Evolutionary conservation across 2,329 filamentous ascomycete genomes (phyloP).

Genomic region (Leptographium flavum): DNA sequence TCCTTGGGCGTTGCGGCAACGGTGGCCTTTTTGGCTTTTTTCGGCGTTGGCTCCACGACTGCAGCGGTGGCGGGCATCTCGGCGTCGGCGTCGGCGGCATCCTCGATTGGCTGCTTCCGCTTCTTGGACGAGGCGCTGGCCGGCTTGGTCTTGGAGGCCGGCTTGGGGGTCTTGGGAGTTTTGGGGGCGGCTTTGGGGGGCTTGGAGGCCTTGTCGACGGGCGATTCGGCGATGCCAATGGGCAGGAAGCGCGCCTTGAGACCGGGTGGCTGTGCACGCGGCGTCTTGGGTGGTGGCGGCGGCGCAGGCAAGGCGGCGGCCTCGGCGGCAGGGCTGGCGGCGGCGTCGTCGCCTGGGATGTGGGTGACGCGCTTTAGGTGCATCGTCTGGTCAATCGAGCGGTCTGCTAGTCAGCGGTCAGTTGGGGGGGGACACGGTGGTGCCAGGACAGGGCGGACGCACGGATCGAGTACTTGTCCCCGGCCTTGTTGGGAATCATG

Average conservation of each 20-base stretch:
- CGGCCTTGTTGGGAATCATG: slow-evolving; percentile 42
- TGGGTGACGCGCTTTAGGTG: slow-evolving; percentile 50
- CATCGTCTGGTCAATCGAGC: slow-evolving; percentile 42
- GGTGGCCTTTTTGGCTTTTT: slow-evolving; percentile 21
- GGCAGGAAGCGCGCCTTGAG: slow-evolving; percentile 55
- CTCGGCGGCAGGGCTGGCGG: slow-evolving; percentile 4
- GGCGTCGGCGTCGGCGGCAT: slow-evolving; percentile 13
- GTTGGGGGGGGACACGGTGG: background rate
- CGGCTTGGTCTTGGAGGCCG: slow-evolving; percentile 4
- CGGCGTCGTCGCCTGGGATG: slow-evolving; percentile 28
- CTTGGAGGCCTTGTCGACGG: slow-evolving; percentile 1
- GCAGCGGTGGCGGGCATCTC: slow-evolving; percentile 5
- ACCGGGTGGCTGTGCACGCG: slow-evolving; percentile 52
- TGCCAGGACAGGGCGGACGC: slow-evolving; percentile 17
- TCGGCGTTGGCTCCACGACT: slow-evolving; percentile 6
- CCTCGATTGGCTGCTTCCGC: slow-evolving; percentile 21
- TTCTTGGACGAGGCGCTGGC: slow-evolving; percentile 18
- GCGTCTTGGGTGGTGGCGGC: slow-evolving; percentile 24
- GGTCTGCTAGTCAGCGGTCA: slow-evolving; percentile 16
- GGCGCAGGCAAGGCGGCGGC: background rate
- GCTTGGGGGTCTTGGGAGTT: too few relatives aligned
- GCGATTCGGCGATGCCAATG: slow-evolving; percentile 33
- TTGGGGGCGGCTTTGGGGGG: too few relatives aligned
- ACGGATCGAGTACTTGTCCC: slow-evolving; percentile 40
- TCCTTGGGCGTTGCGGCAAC: slow-evolving; percentile 1